phyloP scores from a whole-genome alignment of 495 filamentous ascomycete genomes.

The Symbiotaphrina buchneri region DNA sequence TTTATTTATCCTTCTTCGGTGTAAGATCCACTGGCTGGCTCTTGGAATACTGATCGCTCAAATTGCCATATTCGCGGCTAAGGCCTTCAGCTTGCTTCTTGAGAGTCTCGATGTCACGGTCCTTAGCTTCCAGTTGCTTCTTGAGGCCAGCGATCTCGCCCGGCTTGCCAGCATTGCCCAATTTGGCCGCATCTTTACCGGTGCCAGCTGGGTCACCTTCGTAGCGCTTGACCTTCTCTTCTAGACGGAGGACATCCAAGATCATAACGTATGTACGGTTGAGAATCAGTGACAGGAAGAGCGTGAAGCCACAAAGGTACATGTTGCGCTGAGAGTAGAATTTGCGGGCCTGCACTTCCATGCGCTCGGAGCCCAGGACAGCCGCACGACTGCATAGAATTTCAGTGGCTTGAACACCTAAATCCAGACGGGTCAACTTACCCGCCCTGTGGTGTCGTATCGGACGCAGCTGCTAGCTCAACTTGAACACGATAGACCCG shows the following conservation, averaged over 20 bases:
- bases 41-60: conserved; percentile 55
- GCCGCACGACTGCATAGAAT: conserved; percentile 25
- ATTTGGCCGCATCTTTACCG: conserved; percentile 42
- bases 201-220: conserved; percentile 49
- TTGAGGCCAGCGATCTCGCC: conserved; percentile 55
- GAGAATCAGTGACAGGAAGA: conserved; percentile 95
- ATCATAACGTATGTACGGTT: conserved; percentile 99
- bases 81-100: conserved; percentile 71
- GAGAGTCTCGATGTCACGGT: conserved; percentile 54
- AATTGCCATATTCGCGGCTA: conserved; percentile 53
- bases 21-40: conserved; percentile 24
- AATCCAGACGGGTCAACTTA: conserved; percentile 8
- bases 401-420: background rate
- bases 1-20: conserved; percentile 47
- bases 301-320: conserved; percentile 98
- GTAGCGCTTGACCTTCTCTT: conserved; percentile 75
- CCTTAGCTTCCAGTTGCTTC: conserved; percentile 47
- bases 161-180: conserved; percentile 41
- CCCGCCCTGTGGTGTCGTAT: conserved; percentile 26
- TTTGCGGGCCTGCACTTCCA: conserved; percentile 97
- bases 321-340: conserved; percentile 99
- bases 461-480: conserved; percentile 42
- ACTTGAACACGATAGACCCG: conserved; percentile 91
- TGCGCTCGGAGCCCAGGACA: conserved; percentile 71
- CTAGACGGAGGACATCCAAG: conserved; percentile 76